These are phyloP conservation scores for Pestalotiopsis sp. DNA, from an alignment of 2,329 filamentous ascomycete species.

Conservation along the genomic window DNA sequence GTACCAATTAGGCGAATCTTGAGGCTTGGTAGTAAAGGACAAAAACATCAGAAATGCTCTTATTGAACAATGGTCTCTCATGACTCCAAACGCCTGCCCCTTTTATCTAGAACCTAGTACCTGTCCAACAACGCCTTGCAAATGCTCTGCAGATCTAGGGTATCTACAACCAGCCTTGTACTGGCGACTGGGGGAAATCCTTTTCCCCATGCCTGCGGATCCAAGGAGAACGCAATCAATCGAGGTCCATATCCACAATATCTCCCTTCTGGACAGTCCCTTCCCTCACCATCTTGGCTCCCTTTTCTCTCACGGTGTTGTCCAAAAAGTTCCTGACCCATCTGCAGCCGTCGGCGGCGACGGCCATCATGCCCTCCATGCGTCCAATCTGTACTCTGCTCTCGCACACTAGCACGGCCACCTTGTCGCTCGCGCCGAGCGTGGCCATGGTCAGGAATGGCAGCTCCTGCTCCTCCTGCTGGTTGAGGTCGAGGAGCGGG, in stretches of 20 bases:
- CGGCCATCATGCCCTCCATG: constrained; percentile 89
- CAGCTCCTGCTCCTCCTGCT: constrained; percentile 81
- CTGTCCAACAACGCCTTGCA: constrained; percentile 12
- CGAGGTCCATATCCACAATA: constrained; percentile 53
- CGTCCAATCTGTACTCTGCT: constrained; percentile 80
- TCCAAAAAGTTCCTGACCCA: constrained; percentile 83
- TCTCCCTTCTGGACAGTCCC: constrained; percentile 51
- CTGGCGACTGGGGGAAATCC: neutral
- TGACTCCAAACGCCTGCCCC: constrained; percentile 1
- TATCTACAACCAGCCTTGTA: neutral
- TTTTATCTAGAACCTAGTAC: neutral
- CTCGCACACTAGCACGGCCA: constrained; percentile 83
- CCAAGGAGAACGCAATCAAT: constrained; percentile 22
- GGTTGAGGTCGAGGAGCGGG: constrained; percentile 78
- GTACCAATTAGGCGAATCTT: constrained; percentile 1
- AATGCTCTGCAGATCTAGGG: constrained; percentile 7
- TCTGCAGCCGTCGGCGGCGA: constrained; percentile 89
- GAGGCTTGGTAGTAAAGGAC: constrained; percentile 14
- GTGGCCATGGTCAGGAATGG: constrained; percentile 88
- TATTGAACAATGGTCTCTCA: neutral
- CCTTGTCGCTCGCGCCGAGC: constrained; percentile 70
- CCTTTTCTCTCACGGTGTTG: constrained; percentile 73
- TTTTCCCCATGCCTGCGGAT: neutral
- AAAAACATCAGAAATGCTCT: constrained; percentile 2
- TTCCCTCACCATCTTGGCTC: constrained; percentile 63